These are phyloP conservation scores for Vitis rupestris DNA, from an alignment of 164 flowering plant genomes.

Conservation along the genomic window DNA sequence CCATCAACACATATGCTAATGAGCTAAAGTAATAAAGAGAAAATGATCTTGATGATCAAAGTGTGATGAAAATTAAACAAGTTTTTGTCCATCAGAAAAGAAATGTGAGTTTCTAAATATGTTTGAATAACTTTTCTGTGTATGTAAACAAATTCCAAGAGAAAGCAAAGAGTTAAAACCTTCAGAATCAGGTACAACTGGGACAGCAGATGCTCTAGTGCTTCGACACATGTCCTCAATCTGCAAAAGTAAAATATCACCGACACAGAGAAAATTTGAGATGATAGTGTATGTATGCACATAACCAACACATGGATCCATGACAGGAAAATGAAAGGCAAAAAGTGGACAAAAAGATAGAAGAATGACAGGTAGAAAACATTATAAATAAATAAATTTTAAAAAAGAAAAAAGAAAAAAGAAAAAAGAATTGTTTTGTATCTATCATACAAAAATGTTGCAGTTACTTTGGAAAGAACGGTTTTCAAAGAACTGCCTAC, in stretches of 20 bases:
- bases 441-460: background rate
- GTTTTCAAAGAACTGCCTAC: background rate
- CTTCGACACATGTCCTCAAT: slow-evolving; percentile 85
- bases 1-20: no score
- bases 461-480: no score
- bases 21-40: no score
- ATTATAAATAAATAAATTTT: background rate
- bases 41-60: no score
- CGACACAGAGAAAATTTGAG: no score
- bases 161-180: slow-evolving; percentile 37
- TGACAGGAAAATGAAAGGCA: background rate
- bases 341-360: background rate
- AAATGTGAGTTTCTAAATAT: no score
- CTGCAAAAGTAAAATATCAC: slow-evolving; percentile 33
- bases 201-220: slow-evolving; percentile 83
- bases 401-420: no score
- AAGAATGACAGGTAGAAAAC: background rate
- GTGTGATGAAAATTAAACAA: no score
- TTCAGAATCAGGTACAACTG: slow-evolving; percentile 88
- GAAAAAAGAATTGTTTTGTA: background rate
- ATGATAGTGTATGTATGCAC: no score
- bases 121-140: no score
- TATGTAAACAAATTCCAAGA: background rate
- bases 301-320: no score
- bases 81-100: no score